Percentiles rank a stretch among this genome's conserved stretches.
phyloP scores from a whole-genome alignment of 805 yeast genomes.

The Candida multigemmis region DNA sequence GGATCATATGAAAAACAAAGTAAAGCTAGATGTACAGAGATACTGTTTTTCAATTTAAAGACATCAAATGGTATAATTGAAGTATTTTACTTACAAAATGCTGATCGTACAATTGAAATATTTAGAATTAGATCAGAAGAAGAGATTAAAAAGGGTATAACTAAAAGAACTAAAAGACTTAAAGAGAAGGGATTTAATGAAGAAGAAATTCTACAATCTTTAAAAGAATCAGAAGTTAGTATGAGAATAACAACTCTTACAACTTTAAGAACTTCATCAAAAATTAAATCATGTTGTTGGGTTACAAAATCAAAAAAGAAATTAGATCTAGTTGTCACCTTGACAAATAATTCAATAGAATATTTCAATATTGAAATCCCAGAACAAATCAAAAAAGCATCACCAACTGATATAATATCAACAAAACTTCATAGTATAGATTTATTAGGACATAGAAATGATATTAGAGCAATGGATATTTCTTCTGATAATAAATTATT shows the following conservation, averaged over 20 bases:
- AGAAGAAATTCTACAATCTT: conserved; percentile 42
- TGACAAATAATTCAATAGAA: conserved; percentile 70
- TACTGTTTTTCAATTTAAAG: conserved; percentile 36
- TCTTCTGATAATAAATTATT: conserved; percentile 73
- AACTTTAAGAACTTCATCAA: conserved; percentile 53
- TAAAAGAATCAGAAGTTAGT: conserved; percentile 39
- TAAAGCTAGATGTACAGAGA: conserved; percentile 56
- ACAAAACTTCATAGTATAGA: conserved; percentile 54
- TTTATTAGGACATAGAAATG: conserved; percentile 81
- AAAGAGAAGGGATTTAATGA: conserved; percentile 55
- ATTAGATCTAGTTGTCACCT: conserved; percentile 54
- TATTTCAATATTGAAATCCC: conserved; percentile 50
- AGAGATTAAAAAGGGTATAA: conserved; percentile 70
- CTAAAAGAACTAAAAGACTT: conserved; percentile 70
- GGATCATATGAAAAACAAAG: conserved; percentile 73
- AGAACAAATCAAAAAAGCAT: conserved; percentile 44
- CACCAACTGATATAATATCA: conserved; percentile 31
- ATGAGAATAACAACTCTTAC: conserved; percentile 64
- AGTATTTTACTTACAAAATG: conserved; percentile 63
- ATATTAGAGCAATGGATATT: conserved; percentile 74
- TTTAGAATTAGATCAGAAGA: conserved; percentile 68
- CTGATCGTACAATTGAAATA: conserved; percentile 72
- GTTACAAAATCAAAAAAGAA: conserved; percentile 36
- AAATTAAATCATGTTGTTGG: conserved; percentile 65
- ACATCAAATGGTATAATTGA: conserved; percentile 25